Base-by-base conservation (phyloP, 306 rosid species). In the Quercus mongolica region DNA sequence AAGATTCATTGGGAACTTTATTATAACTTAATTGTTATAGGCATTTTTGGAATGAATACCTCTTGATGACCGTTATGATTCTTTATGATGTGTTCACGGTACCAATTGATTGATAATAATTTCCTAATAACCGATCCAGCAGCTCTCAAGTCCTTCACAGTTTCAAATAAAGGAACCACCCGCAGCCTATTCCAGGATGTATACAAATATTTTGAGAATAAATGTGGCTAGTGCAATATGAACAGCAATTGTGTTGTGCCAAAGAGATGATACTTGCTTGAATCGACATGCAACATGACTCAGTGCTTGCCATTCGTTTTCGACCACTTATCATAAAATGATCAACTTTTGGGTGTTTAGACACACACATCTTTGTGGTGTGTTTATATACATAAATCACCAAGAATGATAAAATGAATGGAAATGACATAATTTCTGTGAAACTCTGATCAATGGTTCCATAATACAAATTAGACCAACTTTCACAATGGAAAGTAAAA, bases 91-190 rank as follows among this genome's bases (percentile, higher is more conserved):
- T 94, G 98, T 56, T 89, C 91, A 19, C 77, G 86, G 74, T 94
- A 94, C 98, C 98, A 94, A 79, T 94, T 97, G 74, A 94, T 89
- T 67, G 97, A 89, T 71, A 94, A 73, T 57, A 94, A 85, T 85
- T 91, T 89, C 76, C 93, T 89, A 77, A 94, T 94, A 77, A 86
- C 94, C 9, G 92, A 80, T 64, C 98, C 98, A 74, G 98, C 98
- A 83, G 73, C 94, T 89, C 98, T 85, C 83, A 94, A 79, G 88
- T 94, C 97, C 76, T 91, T 92, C 85, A 91, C 94, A 57, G 98
- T 94, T 88, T 94, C 98, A 85, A 94, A 94, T 79, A 94, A 87
- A 76, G 98, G 98, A 82, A 91, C 97, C 86, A 92, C 98, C 55
- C 94, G 94, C 90, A 94, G 86, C 88, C 98, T 94, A 73, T 26